A percentile compares a stretch with the other conserved stretches of the same genome.
Conservation (phyloP, 176 grass and related monocot genomes). For the Alopecurus myosuroides region DNA sequence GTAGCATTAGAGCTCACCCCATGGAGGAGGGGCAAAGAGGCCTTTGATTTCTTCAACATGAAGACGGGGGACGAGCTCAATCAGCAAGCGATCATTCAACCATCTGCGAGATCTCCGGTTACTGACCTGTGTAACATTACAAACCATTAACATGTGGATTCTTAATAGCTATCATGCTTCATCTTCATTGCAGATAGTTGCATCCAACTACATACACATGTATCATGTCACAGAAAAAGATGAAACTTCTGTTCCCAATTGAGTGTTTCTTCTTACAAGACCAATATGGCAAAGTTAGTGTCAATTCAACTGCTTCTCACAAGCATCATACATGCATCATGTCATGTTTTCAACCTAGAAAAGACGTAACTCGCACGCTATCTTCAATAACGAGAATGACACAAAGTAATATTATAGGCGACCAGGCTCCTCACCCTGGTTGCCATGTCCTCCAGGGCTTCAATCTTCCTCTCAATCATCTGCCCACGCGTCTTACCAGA, state of each 20-base stretch:
- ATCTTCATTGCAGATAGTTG: not conserved
- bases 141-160: constrained; percentile 3
- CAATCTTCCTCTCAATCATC: constrained; percentile 85
- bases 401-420: not conserved
- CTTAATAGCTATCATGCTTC: not conserved
- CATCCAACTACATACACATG: not conserved
- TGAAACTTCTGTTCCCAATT: not conserved
- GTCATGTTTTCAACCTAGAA: not conserved
- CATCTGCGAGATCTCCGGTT: constrained; percentile 79
- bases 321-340: not conserved
- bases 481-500: constrained; percentile 47
- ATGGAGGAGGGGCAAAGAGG: constrained; percentile 94
- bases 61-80: constrained; percentile 79
- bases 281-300: not conserved
- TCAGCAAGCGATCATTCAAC: constrained; percentile 85
- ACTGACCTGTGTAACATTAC: constrained; percentile 62
- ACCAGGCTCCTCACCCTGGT: constrained; percentile 31
- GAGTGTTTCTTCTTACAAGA: not conserved
- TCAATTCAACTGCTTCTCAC: not conserved
- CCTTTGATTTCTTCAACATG: constrained; percentile 94
- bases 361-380: not conserved
- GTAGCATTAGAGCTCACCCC: constrained; percentile 41
- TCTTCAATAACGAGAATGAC: not conserved
- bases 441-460: constrained; percentile 71
- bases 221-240: not conserved